These are phyloP conservation scores for Escallonia herrerae DNA, from an alignment of 129 eudicot genomes.

Conservation along the genomic window DNA sequence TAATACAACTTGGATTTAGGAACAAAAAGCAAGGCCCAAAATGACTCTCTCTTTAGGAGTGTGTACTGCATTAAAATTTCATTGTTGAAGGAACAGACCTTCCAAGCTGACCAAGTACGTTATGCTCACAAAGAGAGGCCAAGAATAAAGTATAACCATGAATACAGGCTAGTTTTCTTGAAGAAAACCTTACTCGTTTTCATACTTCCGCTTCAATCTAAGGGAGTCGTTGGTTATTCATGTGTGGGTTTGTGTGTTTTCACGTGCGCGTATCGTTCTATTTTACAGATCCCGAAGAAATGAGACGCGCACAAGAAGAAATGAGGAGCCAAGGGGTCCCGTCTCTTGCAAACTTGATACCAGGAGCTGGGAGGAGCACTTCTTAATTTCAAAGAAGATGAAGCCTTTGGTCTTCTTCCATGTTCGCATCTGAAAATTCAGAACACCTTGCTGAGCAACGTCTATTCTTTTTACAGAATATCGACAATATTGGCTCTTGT, in stretches of 20 bases:
- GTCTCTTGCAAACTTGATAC: conserved; percentile 69
- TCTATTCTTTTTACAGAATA: too few relatives aligned
- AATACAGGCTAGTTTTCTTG: too few relatives aligned
- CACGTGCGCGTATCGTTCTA: neutral
- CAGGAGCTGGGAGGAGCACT: conserved; percentile 55
- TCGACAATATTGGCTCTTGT: too few relatives aligned
- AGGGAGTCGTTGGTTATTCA: neutral
- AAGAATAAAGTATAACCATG: too few relatives aligned
- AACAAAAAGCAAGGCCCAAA: neutral
- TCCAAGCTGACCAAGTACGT: neutral
- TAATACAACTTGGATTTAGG: neutral
- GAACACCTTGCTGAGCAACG: too few relatives aligned
- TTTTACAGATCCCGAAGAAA: conserved; percentile 78
- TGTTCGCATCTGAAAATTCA: too few relatives aligned
- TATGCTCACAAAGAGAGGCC: neutral
- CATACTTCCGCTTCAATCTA: neutral
- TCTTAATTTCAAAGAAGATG: conserved; percentile 1
- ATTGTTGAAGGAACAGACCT: neutral
- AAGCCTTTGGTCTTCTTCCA: too few relatives aligned
- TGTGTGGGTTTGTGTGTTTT: too few relatives aligned
- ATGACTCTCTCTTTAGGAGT: neutral
- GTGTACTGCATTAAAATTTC: neutral
- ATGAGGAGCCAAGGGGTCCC: conserved; percentile 97
- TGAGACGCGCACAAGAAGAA: conserved; percentile 86
- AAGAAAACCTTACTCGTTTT: neutral